Conservation (phyloP, 2,329 filamentous ascomycete species). For the Fusarium xylarioides region DNA sequence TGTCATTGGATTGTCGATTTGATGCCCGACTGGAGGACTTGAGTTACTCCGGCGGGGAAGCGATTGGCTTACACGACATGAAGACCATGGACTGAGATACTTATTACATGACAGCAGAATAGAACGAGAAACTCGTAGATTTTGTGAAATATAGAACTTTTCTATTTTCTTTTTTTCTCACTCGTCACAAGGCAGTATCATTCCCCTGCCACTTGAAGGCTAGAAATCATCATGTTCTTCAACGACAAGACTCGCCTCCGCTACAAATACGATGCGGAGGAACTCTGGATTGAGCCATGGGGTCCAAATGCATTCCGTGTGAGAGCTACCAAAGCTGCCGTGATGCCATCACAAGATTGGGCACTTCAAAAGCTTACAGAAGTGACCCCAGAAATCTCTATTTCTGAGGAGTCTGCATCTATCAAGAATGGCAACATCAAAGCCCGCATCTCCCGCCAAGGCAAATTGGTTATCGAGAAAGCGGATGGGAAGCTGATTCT, state of each 20-base stretch:
- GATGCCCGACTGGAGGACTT: conserved; percentile 9
- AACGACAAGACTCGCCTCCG: conserved; percentile 10
- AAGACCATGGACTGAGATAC: background rate
- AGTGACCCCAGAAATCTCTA: background rate
- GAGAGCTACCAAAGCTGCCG: background rate
- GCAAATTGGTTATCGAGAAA: conserved; percentile 45
- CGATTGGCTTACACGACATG: conserved; percentile 5
- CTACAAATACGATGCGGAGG: conserved; percentile 12
- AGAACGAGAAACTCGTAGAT: background rate
- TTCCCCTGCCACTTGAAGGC: background rate
- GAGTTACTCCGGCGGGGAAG: conserved; percentile 19
- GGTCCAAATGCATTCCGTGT: conserved; percentile 11
- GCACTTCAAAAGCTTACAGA: conserved; percentile 1
- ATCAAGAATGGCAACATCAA: conserved; percentile 45
- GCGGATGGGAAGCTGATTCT: conserved; percentile 41
- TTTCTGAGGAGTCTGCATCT: background rate
- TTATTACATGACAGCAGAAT: background rate
- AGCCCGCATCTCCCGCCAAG: conserved; percentile 40
- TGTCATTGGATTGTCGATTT: conserved; percentile 5
- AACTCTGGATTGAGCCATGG: conserved; percentile 18
- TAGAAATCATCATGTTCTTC: background rate
- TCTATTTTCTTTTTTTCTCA: no score
- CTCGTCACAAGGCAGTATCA: background rate
- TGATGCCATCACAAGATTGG: conserved; percentile 9
- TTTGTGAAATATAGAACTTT: background rate